A percentile compares a stretch with the other conserved stretches of the same genome.
Conservation (phyloP, 192 early-diverging fungal genomes). For the Coemansia asiatica region DNA sequence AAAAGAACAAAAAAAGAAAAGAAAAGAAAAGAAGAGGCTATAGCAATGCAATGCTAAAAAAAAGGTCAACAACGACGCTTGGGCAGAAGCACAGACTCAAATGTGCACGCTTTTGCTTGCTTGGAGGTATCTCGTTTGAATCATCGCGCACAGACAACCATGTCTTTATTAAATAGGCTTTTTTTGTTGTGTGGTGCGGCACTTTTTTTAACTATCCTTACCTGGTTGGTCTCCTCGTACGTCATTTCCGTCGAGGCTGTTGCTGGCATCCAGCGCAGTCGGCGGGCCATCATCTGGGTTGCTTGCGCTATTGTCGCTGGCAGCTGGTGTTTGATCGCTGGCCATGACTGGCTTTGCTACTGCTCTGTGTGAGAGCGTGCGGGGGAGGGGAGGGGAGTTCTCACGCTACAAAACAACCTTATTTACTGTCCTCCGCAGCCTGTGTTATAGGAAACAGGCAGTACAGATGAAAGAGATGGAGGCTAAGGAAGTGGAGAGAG, state of each 20-base stretch:
- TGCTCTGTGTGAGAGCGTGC: not conserved
- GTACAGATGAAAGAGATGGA: not conserved
- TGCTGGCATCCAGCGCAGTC: too few species aligned
- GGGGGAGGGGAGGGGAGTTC: not conserved
- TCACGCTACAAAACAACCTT: not conserved
- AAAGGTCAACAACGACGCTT: slow-evolving; percentile 6
- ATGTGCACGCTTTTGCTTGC: too few species aligned
- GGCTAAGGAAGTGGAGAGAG: not conserved
- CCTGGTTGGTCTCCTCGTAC: not conserved
- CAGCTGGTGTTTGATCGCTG: not conserved
- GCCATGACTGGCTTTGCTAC: not conserved
- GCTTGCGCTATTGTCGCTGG: not conserved
- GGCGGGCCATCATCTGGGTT: not conserved
- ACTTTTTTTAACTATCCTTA: not conserved
- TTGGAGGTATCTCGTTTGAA: too few species aligned
- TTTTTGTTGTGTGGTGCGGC: too few species aligned
- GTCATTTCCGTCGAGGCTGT: not conserved
- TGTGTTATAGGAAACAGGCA: not conserved
- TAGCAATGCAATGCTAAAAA: too few species aligned
- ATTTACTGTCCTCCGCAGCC: not conserved
- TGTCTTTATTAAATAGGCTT: too few species aligned
- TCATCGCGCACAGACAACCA: too few species aligned
- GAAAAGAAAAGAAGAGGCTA: too few species aligned
- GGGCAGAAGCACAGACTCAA: slow-evolving; percentile 5
- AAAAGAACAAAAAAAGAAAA: not conserved